Evolutionary conservation across 345 rosid species (phyloP), one percentile per base, ranked within the genome.

Genomic region (Euphorbia peplus): DNA sequence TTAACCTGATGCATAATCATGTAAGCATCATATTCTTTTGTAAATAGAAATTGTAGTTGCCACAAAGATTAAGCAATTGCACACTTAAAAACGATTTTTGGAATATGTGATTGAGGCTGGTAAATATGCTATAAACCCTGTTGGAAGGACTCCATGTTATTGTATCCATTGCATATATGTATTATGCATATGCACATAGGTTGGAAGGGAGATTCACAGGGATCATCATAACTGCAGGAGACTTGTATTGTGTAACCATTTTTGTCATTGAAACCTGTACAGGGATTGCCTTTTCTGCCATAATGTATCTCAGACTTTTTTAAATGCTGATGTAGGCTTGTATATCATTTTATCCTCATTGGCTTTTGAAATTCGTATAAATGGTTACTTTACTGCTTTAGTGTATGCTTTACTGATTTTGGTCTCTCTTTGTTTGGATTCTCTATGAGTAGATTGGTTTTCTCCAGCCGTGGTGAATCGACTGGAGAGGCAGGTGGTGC

Each of bases 401-500:
- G 14, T 42, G 18, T 37, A 47, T 46, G 15, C 39, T 71, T 75
- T 70, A 26, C 35, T 72, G 61, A 63, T 56, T 26, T 69, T 73
- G 52, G n/a, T 46, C 46, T 63, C 29, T 60, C 69, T 4, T 62
- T 72, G 15, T 14, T 25, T 63, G 64, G 69, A 35, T 64, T 71
- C 44, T 76, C 39, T 60, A 42, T 67, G 76, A 52, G 60, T 80
- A 95, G 98, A 87, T 79, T 95, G 99, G 99, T 95, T 95, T 83
- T 86, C 98, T 54, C 97, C 93, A 48, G 66, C 83, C 24, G 70
- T 82, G 9, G 96, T 95, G 70, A 83, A 95, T 87, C 85, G 99
- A 74, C 76, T 91, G 70, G 99, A 95, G 78, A 84, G 99, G 64
- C 99, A 95, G 84, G 99, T 90, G 70, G 98, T 91, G 79, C 99